These are phyloP conservation scores for Debaryomycetaceae sp. DNA, from an alignment of 1,139 yeast genomes.

Conservation along the genomic window DNA sequence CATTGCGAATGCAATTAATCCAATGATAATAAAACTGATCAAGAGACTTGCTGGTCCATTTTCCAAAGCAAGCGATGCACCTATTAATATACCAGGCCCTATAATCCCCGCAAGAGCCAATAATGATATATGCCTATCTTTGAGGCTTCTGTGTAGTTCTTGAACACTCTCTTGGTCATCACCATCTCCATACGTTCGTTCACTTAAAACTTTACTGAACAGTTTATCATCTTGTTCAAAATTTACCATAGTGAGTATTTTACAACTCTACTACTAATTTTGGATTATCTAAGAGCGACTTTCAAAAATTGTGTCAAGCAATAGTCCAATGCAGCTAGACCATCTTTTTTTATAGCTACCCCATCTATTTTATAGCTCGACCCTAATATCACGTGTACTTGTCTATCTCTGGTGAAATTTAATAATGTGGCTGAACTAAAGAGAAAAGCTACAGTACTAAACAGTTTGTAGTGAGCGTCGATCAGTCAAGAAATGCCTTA, in stretches of 20 bases:
- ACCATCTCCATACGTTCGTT: not conserved
- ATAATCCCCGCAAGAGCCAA: constrained; percentile 55
- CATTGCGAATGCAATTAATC: constrained; percentile 54
- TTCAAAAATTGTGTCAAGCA: too few species aligned
- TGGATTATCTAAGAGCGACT: too few species aligned
- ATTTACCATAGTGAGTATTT: not conserved
- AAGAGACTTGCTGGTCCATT: constrained; percentile 47
- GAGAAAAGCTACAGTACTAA: too few species aligned
- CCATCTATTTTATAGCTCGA: too few species aligned
- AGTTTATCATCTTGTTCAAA: not conserved
- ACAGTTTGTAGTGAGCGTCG: constrained; percentile 27
- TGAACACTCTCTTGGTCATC: not conserved
- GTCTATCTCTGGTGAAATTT: too few species aligned
- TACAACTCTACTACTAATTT: too few species aligned
- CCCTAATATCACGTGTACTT: too few species aligned
- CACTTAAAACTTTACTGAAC: constrained; percentile 7
- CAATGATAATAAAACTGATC: constrained; percentile 48
- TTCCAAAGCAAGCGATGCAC: constrained; percentile 43
- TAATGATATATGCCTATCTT: constrained; percentile 43
- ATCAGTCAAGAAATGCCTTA: constrained; percentile 12
- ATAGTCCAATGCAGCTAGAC: too few species aligned
- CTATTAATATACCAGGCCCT: constrained; percentile 53
- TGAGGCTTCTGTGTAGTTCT: constrained; percentile 30
- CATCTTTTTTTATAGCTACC: too few species aligned
- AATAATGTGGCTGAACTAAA: too few species aligned